A percentile compares a stretch with the other conserved stretches of the same genome.
Conservation (phyloP, 73 alveolate species). For the Tetrahymena borealis region DNA sequence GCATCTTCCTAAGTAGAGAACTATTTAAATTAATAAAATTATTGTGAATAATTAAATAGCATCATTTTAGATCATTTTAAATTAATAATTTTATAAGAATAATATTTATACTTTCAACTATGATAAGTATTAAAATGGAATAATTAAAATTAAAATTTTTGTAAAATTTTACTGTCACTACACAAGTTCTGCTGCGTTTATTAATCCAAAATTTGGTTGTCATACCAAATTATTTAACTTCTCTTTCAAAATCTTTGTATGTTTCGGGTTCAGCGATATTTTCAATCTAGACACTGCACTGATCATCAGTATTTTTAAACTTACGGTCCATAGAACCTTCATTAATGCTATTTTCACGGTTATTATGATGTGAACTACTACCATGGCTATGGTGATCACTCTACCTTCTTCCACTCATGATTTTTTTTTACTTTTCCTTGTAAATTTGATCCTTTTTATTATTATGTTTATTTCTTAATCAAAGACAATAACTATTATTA, state of each 20-base stretch:
- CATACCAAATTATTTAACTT: not conserved
- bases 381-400: not conserved
- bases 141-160: not conserved
- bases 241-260: not conserved
- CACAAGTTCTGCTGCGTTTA: not conserved
- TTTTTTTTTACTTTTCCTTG: too few species aligned
- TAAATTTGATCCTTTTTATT: too few species aligned
- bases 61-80: too few species aligned
- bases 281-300: not conserved
- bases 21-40: too few species aligned
- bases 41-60: too few species aligned
- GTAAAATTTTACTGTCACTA: not conserved
- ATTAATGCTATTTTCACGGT: not conserved
- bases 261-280: not conserved
- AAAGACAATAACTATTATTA: too few species aligned
- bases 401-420: not conserved
- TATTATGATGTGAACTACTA: not conserved
- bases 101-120: too few species aligned
- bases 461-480: too few species aligned
- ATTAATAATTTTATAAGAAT: too few species aligned
- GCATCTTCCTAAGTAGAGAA: not conserved
- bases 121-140: not conserved
- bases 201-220: not conserved
- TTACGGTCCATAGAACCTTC: not conserved
- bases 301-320: not conserved